Conservation (phyloP, 1,139 yeast species). For the Diutina pseudorugosa region DNA sequence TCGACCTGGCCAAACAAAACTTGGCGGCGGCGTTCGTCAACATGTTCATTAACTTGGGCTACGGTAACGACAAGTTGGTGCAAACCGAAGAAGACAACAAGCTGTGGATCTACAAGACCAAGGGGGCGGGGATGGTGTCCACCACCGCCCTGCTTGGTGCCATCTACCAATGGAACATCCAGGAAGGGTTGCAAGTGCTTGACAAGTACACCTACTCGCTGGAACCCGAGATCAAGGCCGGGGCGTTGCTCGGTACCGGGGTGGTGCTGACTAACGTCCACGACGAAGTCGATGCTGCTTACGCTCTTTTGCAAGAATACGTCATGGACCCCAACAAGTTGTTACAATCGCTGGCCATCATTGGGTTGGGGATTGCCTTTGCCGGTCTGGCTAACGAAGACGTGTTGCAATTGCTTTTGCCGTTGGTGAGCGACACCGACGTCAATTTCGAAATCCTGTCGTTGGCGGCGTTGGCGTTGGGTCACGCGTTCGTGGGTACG, state of each 20-base stretch:
- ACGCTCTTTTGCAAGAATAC: constrained; percentile 75
- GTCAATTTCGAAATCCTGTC: constrained; percentile 69
- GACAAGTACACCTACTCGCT: constrained; percentile 83
- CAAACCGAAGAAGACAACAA: constrained; percentile 61
- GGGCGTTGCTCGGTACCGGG: constrained; percentile 94
- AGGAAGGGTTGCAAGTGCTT: constrained; percentile 79
- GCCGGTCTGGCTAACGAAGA: constrained; percentile 91
- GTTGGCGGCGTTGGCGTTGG: constrained; percentile 82
- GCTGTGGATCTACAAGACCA: constrained; percentile 86
- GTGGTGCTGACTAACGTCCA: constrained; percentile 89
- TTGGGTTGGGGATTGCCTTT: constrained; percentile 89
- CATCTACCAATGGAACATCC: constrained; percentile 82
- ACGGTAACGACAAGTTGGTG: constrained; percentile 72
- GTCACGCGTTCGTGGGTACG: constrained; percentile 92
- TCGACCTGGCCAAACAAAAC: constrained; percentile 92
- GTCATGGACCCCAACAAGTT: constrained; percentile 38
- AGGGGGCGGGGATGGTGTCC: constrained; percentile 87
- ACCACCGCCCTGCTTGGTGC: constrained; percentile 91
- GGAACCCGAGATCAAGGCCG: constrained; percentile 86
- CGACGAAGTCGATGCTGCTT: constrained; percentile 91
- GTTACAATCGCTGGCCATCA: constrained; percentile 69
- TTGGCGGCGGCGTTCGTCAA: constrained; percentile 93
- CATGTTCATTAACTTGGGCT: constrained; percentile 84
- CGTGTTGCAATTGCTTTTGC: constrained; percentile 62
- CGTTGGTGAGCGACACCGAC: constrained; percentile 76